Base-by-base conservation (phyloP, 2,329 filamentous ascomycete genomes). In the Truncatella angustata region DNA sequence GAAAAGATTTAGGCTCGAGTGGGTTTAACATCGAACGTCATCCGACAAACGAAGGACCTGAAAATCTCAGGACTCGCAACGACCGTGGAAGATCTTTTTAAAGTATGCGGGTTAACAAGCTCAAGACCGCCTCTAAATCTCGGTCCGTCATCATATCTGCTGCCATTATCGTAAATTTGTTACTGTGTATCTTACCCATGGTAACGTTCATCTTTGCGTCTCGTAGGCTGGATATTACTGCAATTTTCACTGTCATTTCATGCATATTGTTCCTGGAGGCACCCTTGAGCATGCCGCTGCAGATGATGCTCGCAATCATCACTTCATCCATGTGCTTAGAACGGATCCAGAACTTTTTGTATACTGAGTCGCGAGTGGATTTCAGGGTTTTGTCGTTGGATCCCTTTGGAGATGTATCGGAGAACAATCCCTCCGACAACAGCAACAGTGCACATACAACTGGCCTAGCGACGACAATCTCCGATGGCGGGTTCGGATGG, bases 1-100 rank as follows among this genome's bases (percentile, higher is more conserved):
- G 47, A 30, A 3, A 44, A 34, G 12, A 58, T 64, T 21, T 55
- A 63, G 47, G 53, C 56, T 36, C 54, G 61, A 23, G 58, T 64
- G 4, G 60, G 58, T 18, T 55, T 37, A 68, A 70, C 44, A 57
- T 51, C 59, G 23, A 57, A 49, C 24, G 39, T 56, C 21, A 63
- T 74, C 21, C 58, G 60, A 2, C 64, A 62, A 44, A 72, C 74
- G 63, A 74, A 73, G 54, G 58, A 62, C 32, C 56, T 75, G 18
- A 72, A 70, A 50, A 69, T 74, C 43, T 66, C 66, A 1, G 72
- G 71, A 1, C 60, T 75, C 7, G 51, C 67, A 5, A 58, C 46
- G 12, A 53, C 63, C 4, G 54, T 73, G 1, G 59, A 61, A 20
- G 51, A 56, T 2, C 55, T 65, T 3, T 74, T 4, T 68, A 73